Evolutionary conservation across 306 rosid species (phyloP).

Genomic region (Carpinus fangiana): DNA sequence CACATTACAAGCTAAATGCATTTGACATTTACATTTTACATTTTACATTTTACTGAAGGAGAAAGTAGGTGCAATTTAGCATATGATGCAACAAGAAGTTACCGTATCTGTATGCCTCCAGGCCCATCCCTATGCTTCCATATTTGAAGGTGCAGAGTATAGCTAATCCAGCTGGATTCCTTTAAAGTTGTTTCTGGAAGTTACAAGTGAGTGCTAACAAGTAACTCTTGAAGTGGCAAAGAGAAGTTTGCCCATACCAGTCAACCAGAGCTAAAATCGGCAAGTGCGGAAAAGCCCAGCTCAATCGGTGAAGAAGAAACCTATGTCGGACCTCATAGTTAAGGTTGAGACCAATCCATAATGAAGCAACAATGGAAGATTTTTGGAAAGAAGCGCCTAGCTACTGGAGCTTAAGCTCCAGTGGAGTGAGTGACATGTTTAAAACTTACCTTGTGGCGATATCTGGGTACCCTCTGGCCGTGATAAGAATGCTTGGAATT

Average conservation of each 20-base stretch:
- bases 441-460: slow-evolving; percentile 71
- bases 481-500: slow-evolving; percentile 86
- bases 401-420: slow-evolving; percentile 8
- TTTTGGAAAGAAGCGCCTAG: slow-evolving; percentile 3
- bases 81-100: slow-evolving; percentile 8
- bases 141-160: slow-evolving; percentile 82
- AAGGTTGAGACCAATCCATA: slow-evolving; percentile 5
- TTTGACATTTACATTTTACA: not conserved
- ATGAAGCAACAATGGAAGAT: slow-evolving; percentile 2
- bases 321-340: slow-evolving; percentile 38
- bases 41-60: slow-evolving; percentile 13
- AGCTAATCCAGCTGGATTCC: slow-evolving; percentile 98
- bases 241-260: slow-evolving; percentile 48
- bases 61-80: not conserved
- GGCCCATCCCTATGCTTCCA: slow-evolving; percentile 90
- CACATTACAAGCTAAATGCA: slow-evolving; percentile 71
- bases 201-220: not conserved
- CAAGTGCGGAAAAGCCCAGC: slow-evolving; percentile 69
- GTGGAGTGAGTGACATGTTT: slow-evolving; percentile 24
- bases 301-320: slow-evolving; percentile 76
- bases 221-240: not conserved
- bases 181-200: slow-evolving; percentile 17
- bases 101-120: slow-evolving; percentile 92
- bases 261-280: slow-evolving; percentile 85
- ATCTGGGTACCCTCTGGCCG: slow-evolving; percentile 96